A percentile compares a stretch with the other conserved stretches of the same genome.
These are phyloP conservation scores for Annulohypoxylon stygium DNA, from an alignment of 495 filamentous ascomycete genomes.

Conservation along the genomic window DNA sequence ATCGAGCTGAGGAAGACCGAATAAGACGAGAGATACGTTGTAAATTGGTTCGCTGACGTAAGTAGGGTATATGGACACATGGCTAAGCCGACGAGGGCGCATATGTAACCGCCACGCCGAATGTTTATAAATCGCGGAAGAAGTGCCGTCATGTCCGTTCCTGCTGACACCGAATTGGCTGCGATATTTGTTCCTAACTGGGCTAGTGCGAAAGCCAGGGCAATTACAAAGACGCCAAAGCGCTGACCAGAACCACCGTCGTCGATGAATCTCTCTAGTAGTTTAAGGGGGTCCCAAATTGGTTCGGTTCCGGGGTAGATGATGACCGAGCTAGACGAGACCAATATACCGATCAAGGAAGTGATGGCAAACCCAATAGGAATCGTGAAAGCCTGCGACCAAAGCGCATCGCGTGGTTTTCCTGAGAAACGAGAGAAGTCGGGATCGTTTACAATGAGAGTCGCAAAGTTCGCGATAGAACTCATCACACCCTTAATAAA, in stretches of 20 bases:
- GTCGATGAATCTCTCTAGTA: constrained; percentile 79
- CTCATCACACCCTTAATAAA: constrained; percentile 88
- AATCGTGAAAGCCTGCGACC: constrained; percentile 90
- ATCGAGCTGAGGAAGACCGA: constrained; percentile 96
- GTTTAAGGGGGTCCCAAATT: constrained; percentile 88
- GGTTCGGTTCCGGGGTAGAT: constrained; percentile 75
- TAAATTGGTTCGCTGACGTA: constrained; percentile 84
- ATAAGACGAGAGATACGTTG: constrained; percentile 94
- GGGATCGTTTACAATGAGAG: constrained; percentile 86
- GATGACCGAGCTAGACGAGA: constrained; percentile 84
- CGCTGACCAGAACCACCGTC: constrained; percentile 81
- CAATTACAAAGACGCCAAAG: constrained; percentile 90
- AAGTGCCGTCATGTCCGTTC: constrained; percentile 93
- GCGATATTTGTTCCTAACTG: constrained; percentile 95
- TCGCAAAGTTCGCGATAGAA: constrained; percentile 93
- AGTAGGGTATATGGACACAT: constrained; percentile 94
- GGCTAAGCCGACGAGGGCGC: constrained; percentile 82
- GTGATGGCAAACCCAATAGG: constrained; percentile 89
- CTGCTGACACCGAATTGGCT: constrained; percentile 90
- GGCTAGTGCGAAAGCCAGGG: constrained; percentile 83
- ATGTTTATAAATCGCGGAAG: constrained; percentile 89
- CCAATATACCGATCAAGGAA: constrained; percentile 93
- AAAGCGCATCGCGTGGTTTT: constrained; percentile 85
- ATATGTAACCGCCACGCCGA: constrained; percentile 90
- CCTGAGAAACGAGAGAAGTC: constrained; percentile 90